Percentiles rank a stretch among this genome's conserved stretches.
Evolutionary conservation across 495 filamentous ascomycete species (phyloP).

Genomic region (Jackrogersella minutella): DNA sequence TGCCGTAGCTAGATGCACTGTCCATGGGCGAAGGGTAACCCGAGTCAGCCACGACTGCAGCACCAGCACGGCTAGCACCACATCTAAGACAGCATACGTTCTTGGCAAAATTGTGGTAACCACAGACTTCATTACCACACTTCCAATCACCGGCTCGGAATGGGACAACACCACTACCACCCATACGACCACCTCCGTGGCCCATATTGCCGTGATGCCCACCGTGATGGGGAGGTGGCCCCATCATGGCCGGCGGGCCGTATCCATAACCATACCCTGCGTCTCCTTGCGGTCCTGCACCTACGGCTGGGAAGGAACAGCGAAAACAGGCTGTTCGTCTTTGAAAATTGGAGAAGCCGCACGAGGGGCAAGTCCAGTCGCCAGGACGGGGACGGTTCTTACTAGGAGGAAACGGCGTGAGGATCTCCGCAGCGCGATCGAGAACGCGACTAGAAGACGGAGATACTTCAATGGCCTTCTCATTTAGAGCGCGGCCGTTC

Average conservation of each 20-base stretch:
- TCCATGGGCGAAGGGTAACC: constrained; percentile 94
- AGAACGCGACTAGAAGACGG: constrained; percentile 95
- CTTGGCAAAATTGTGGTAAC: constrained; percentile 99
- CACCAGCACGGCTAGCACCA: constrained; percentile 90
- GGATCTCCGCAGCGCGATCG: constrained; percentile 91
- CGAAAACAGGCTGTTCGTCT: constrained; percentile 98
- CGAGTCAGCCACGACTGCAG: constrained; percentile 91
- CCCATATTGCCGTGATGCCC: constrained; percentile 78
- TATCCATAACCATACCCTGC: constrained; percentile 79
- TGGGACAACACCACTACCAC: constrained; percentile 86
- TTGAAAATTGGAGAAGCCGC: constrained; percentile 93
- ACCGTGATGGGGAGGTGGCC: constrained; percentile 81
- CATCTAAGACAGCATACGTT: constrained; percentile 97
- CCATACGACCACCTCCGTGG: constrained; percentile 74
- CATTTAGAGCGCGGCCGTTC: constrained; percentile 97
- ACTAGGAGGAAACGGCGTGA: constrained; percentile 95
- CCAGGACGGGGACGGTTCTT: constrained; percentile 97
- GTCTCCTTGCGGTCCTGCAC: constrained; percentile 74
- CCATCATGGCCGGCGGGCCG: constrained; percentile 76
- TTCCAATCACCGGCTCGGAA: constrained; percentile 99
- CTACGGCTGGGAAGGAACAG: constrained; percentile 94
- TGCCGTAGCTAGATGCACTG: constrained; percentile 77
- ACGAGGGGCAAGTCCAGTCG: constrained; percentile 98
- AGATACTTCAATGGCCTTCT: constrained; percentile 98
- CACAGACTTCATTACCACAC: constrained; percentile 96